Percentiles rank a stretch among this genome's conserved stretches.
Conservation (phyloP, 140 eudicot species). For the Cichorium intybus region DNA sequence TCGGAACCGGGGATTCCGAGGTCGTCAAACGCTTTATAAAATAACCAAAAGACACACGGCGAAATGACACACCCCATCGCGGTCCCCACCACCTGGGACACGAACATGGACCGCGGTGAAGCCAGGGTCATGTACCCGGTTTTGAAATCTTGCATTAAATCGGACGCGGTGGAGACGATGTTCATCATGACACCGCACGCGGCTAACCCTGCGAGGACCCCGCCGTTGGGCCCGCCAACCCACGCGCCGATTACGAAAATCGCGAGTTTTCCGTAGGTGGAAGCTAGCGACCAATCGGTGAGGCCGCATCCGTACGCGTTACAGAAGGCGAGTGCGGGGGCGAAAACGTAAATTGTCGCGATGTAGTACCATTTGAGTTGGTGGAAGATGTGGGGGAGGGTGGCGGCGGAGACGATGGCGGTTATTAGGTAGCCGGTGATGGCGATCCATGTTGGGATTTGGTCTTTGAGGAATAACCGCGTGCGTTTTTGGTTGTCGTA, state of each 20-base stretch:
- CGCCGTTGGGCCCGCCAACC: conserved; percentile 80
- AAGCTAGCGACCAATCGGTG: conserved; percentile 88
- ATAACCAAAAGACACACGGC: conserved; percentile 92
- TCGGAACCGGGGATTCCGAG: conserved; percentile 57
- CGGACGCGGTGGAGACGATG: conserved; percentile 89
- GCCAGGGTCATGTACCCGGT: conserved; percentile 95
- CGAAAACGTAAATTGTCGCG: conserved; percentile 49
- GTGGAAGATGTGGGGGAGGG: conserved; percentile 72
- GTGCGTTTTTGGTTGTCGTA: conserved; percentile 69
- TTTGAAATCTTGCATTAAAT: conserved; percentile 84
- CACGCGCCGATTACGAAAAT: conserved; percentile 85
- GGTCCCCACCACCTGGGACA: conserved; percentile 88
- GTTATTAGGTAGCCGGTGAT: conserved; percentile 51
- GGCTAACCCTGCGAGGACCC: conserved; percentile 85
- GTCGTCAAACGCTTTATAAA: conserved; percentile 64
- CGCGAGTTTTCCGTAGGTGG: conserved; percentile 88
- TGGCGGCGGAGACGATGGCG: conserved; percentile 48
- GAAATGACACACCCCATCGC: conserved; percentile 90
- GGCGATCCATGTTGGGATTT: conserved; percentile 77
- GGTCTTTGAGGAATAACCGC: conserved; percentile 73
- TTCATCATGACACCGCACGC: conserved; percentile 99
- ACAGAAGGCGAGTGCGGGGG: conserved; percentile 77
- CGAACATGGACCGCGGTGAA: conserved; percentile 95
- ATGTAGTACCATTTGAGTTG: conserved; percentile 82
- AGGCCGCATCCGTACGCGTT: conserved; percentile 84